Evolutionary conservation across 2,329 filamentous ascomycete genomes (phyloP), one percentile per base, ranked within the genome.

Genomic region (Aulographum hederae): DNA sequence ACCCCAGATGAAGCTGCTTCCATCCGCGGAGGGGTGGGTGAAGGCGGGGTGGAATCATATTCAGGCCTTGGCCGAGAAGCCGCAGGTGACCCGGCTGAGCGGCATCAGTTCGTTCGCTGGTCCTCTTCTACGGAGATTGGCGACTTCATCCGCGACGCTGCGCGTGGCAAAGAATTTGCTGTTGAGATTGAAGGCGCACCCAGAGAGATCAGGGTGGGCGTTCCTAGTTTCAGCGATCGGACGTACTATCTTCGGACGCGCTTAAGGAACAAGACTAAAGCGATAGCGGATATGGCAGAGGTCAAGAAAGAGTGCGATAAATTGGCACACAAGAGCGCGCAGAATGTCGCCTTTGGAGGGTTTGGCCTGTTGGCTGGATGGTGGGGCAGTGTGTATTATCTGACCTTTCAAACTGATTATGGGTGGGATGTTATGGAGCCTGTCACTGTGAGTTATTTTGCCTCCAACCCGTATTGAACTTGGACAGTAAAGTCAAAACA

Each of bases 341-440:
- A 91, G 51, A 63, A 77, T 4, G 63, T 92, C 3, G 85, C 84
- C 2, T 70, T 85, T 44, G 75, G 72, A 18, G 85, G 85, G 0
- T 86, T 92, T 42, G 75, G 61, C 0, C 61, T 73, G 2, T 57
- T 94, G 20, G 55, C 74, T 1, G 65, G 63, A 3, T 94, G 82
- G 79, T 92, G 81, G 81, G 77, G 67, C 18, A 57, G 73, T 1
- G 82, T 92, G 13, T 92, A 89, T 48, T 58, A 61, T 33, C 47
- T 73, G 26, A 73, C 69, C 1, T 74, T 74, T 41, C 55, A 63
- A 40, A 92, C 82, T 0, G 71, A 82, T 26, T 63, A 78, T 37
- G 84, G 84, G 4, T 93, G 84, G 84, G 82, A 92, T 44, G 68
- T 82, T 5, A 84, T 93, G 62, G 84, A 92, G 53, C 84, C 82